phyloP scores from a whole-genome alignment of 495 filamentous ascomycete species.

The Xylaria cubensis region DNA sequence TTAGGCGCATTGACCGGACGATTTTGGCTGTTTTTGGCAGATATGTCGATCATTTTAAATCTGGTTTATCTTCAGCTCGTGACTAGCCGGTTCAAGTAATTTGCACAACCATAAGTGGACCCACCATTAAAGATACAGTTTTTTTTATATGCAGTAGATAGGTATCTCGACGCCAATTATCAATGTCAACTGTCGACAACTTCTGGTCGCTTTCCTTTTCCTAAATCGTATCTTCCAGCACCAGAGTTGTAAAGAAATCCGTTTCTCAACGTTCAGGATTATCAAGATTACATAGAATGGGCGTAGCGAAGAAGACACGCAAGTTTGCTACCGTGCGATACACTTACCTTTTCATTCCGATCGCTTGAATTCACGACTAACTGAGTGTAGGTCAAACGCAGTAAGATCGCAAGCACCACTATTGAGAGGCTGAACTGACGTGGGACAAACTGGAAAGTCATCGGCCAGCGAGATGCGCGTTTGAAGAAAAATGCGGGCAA shows the following conservation, averaged over 20 bases:
- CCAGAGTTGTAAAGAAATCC: background rate
- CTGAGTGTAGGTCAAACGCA: conserved; percentile 25
- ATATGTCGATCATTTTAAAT: background rate
- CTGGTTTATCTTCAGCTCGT: background rate
- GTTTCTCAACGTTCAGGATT: background rate
- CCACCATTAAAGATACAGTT: background rate
- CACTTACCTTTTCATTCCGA: conserved; percentile 28
- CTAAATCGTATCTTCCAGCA: background rate
- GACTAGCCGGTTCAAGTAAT: conserved; percentile 7
- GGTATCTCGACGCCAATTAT: background rate
- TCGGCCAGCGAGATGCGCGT: conserved; percentile 67
- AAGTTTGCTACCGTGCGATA: conserved; percentile 60
- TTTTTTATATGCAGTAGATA: conserved; percentile 9
- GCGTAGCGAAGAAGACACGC: conserved; percentile 67
- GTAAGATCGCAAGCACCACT: conserved; percentile 1
- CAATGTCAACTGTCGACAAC: background rate
- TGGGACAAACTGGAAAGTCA: conserved; percentile 41
- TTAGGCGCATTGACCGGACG: conserved; percentile 15
- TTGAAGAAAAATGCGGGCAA: conserved; percentile 62
- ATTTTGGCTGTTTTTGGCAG: background rate
- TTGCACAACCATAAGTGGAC: background rate
- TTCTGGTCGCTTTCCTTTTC: background rate
- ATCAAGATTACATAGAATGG: conserved; percentile 50
- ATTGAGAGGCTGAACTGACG: conserved; percentile 8
- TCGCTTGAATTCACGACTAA: conserved; percentile 13